phyloP scores from a whole-genome alignment of 768 basidiomycete species.

The Tulasnella sp. region DNA sequence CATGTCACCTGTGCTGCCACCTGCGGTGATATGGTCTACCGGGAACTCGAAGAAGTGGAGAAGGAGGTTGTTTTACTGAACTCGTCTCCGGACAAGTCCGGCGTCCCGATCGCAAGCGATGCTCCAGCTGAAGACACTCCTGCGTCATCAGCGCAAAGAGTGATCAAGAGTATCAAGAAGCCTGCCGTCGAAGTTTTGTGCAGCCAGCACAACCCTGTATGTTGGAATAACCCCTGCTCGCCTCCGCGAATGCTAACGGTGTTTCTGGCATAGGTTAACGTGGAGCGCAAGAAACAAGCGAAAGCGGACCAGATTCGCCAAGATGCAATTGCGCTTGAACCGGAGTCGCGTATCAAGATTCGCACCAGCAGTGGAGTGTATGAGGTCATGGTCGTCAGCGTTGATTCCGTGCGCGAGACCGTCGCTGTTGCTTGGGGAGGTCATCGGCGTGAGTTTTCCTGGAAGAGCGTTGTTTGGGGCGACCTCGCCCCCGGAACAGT shows the following conservation, averaged over 20 bases:
- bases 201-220: conserved; percentile 82
- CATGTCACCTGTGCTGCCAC: conserved; percentile 84
- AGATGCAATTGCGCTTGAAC: conserved; percentile 61
- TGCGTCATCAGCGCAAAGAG: conserved; percentile 11
- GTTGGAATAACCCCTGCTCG: conserved; percentile 29
- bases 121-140: not conserved
- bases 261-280: conserved; percentile 46
- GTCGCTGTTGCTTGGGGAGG: conserved; percentile 67
- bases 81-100: not conserved
- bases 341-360: conserved; percentile 73
- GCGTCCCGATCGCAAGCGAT: not conserved
- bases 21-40: conserved; percentile 47
- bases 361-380: conserved; percentile 77
- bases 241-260: not conserved
- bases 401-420: conserved; percentile 58
- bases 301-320: conserved; percentile 66
- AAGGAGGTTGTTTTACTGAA: conserved; percentile 65
- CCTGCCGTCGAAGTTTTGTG: conserved; percentile 70
- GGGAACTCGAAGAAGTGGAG: conserved; percentile 59
- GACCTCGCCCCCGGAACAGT: conserved; percentile 9
- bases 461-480: conserved; percentile 19
- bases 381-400: conserved; percentile 70
- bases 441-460: conserved; percentile 8
- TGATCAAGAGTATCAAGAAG: conserved; percentile 64
- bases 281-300: conserved; percentile 63